Evolutionary conservation across 306 rosid species (phyloP), one percentile per base, ranked within the genome.

Genomic region (Trifolium fragiferum): DNA sequence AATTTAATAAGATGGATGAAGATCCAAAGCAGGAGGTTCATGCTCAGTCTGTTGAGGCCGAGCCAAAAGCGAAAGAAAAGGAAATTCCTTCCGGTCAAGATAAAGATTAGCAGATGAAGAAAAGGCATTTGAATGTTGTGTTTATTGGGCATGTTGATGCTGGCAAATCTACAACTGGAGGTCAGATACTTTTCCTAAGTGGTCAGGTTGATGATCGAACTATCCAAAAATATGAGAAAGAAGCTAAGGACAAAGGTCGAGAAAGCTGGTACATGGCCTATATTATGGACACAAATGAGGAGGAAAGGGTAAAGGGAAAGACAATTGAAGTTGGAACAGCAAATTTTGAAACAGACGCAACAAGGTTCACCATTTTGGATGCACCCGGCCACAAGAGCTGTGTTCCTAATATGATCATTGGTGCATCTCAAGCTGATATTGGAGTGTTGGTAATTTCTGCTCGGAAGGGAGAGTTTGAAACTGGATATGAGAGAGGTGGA

Each of bases 201-300:
- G 89, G 97, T 69, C 96, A 89, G 83, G 99, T 95, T 78, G 99
- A 95, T 75, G 99, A 95, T 44, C 90, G 99, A 23, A 95, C 99
- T 10, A 95, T 95, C 80, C 98, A 92, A 78, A 95, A 95, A 79
- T 95, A 92, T 10, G 99, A 95, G 83, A 95, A 87, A 77, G 99
- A 95, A 90, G 99, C 99, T 6, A 95, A 95, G 87, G 99, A 95
- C 25, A 95, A 95, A 83, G 92, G 98, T 83, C 88, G 99, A 82
- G 99, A 95, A 83, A 95, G 99, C 85, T 95, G 99, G 99, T 95
- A 95, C 68, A 95, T 95, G 99, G 99, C 99, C 1, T 95, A 89
- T 83, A 92, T 95, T 69, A 95, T 95, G 99, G 99, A 95, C 86
- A 95, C 99, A 59, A 95, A 95, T 73, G 98, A 95, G 73, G 98